Evolutionary conservation across 2,329 filamentous ascomycete genomes (phyloP), one percentile per base, ranked within the genome.

Genomic region (Grosmannia serpens): DNA sequence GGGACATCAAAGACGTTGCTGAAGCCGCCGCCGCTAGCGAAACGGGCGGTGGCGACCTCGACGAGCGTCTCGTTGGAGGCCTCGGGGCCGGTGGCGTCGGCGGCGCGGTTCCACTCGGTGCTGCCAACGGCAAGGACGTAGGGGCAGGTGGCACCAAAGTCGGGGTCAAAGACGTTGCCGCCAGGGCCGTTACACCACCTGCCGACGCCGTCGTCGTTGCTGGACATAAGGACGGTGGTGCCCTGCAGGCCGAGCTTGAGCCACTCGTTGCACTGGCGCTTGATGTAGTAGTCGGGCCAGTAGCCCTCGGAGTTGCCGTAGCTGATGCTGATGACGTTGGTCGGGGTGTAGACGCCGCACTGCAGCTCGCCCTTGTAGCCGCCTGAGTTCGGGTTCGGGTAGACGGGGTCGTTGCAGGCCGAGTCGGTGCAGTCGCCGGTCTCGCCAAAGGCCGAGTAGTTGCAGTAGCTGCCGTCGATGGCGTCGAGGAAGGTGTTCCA

Each of bases 241-340:
- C 76, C 76, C 59, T 74, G 73, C 8, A 77, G 70, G 4, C 72
- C 76, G 1, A 81, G 72, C 65, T 81, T 80, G 64, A 80, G 69
- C 63, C 77, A 76, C 65, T 77, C 73, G 58, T 72, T 70, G 66
- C 76, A 78, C 64, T 76, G 74, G 6, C 74, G 70, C 62, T 77
- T 70, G 61, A 81, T 77, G 67, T 84, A 84, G 59, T 68, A 70
- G 13, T 73, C 67, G 0, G 81, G 79, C 24, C 82, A 71, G n/a
- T 77, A 76, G 11, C 70, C 68, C 67, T 84, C 80, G 41, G 75
- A 71, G 46, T 75, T 75, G 41, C 78, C 79, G 64, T 82, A 82
- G 1, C 75, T 78, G 60, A 83, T 77, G 24, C 73, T 75, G 58
- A 82, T 74, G 9, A 82, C 79, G 60, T 81, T 79, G 7, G 80